These are phyloP conservation scores for Sarcocystis neurona DNA, from an alignment of 169 alveolate species.

Conservation along the genomic window DNA sequence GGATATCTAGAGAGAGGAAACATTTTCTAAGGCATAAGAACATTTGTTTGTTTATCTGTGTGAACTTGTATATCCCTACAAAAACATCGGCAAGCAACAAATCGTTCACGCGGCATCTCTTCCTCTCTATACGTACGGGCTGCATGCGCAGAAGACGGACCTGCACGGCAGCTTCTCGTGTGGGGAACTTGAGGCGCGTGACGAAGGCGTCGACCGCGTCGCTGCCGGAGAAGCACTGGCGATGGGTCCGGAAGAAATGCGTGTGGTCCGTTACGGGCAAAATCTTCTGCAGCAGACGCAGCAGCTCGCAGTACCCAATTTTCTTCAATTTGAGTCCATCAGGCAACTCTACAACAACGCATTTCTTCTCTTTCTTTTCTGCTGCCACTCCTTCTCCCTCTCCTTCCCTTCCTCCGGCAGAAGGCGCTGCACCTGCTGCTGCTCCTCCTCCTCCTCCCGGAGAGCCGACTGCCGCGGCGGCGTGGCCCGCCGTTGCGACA, in stretches of 20 bases:
- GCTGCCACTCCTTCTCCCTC: too few relatives aligned
- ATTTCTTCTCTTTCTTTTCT: neutral
- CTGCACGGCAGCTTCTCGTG: slow-evolving; percentile 1
- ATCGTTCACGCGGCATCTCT: neutral
- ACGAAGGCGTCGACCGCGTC: neutral
- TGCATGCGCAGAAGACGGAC: neutral
- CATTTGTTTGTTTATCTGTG: too few relatives aligned
- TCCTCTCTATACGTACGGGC: neutral
- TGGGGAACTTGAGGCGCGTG: neutral
- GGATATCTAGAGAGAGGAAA: too few relatives aligned
- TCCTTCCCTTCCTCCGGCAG: too few relatives aligned
- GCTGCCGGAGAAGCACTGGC: neutral
- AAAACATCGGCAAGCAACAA: too few relatives aligned
- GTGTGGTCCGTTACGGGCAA: neutral
- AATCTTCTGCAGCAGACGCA: neutral
- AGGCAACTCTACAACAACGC: neutral
- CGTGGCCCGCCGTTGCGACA: too few relatives aligned
- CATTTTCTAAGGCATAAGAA: too few relatives aligned
- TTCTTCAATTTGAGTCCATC: neutral
- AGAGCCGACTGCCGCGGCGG: too few relatives aligned
- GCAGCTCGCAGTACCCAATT: neutral
- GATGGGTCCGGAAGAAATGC: neutral
- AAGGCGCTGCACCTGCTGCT: too few relatives aligned
- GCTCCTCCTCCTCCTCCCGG: too few relatives aligned
- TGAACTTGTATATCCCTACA: too few relatives aligned